Evolutionary conservation across 2,329 filamentous ascomycete genomes (phyloP), one percentile per base, ranked within the genome.

Genomic region (Chrysoporthe austroafricana): DNA sequence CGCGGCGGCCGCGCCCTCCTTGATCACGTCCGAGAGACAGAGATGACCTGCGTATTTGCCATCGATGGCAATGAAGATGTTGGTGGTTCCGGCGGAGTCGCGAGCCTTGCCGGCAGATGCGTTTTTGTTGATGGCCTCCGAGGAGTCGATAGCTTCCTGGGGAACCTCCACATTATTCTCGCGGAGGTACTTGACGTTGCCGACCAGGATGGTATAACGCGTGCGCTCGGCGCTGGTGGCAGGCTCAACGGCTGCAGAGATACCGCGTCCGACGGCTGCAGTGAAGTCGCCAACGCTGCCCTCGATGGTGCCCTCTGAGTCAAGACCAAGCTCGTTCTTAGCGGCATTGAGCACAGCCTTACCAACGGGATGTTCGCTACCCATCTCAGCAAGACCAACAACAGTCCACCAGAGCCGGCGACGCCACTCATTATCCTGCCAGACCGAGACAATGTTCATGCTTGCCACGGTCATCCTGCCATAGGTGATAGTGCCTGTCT

Each of bases 331-430:
- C 76, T 95, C 88, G 1, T 86, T 82, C 73, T 92, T 94, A 3
- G 95, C 94, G 39, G 89, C 89, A 1, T 81, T 79, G 6, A 97
- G 83, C 63, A 98, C 92, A 16, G 96, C 95, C 74, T 90, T 93
- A n/a, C 94, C 96, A 66, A 98, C 92, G 0, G 96, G 96, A 76
- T 99, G 96, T 79, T 99, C 96, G 75, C 93, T 97, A 71, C 93
- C 92, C 87, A 94, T 94, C 81, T 99, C 96, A 0, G 95, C 91
- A n/a, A 98, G 89, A 57, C 94, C 96, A 66, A 99, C 89, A 69
- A 97, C 86, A n/a, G 92, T 89, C 96, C 96, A 99, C 95, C 95
- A 99, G 3, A 97, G 84, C 44, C 88, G 88, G 69, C 86, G 88
- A 66, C 88, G 88, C 83, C 86, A 88, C 43, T 91, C 87, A 66